These are phyloP conservation scores for Sechiopsis laciniata DNA, from an alignment of 306 rosid species.

Conservation along the genomic window DNA sequence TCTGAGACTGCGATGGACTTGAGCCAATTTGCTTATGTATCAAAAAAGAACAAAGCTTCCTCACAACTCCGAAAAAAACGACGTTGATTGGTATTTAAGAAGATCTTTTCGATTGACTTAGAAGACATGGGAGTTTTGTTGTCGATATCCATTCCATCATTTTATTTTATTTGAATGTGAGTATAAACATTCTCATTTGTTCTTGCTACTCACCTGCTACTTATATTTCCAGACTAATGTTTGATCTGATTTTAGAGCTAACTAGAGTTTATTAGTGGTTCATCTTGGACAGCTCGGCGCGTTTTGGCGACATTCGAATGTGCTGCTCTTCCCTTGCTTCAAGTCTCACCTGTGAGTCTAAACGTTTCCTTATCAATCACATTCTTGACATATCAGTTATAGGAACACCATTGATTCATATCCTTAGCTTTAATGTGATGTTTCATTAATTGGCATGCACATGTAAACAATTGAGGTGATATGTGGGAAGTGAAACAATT, in stretches of 20 bases:
- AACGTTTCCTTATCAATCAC: background rate
- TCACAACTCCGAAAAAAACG: background rate
- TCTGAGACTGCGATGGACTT: conserved; percentile 8
- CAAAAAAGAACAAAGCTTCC: conserved; percentile 18
- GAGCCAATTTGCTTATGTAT: conserved; percentile 18
- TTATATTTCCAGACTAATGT: background rate
- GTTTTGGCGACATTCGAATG: background rate
- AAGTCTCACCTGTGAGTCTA: conserved; percentile 10
- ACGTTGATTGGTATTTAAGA: conserved; percentile 16
- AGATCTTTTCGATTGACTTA: background rate
- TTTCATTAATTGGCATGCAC: background rate
- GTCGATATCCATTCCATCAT: conserved; percentile 3
- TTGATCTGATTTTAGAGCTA: conserved; percentile 11
- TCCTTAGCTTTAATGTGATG: background rate
- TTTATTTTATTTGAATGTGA: conserved; percentile 20
- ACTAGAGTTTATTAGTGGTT: background rate
- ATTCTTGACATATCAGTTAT: background rate
- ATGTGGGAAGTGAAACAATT: background rate
- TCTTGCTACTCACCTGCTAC: background rate
- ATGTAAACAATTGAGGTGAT: background rate
- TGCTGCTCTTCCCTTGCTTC: conserved; percentile 10
- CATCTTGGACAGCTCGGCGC: background rate
- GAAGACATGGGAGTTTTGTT: background rate
- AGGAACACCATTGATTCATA: background rate
- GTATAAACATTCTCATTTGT: background rate